Percentiles rank a stretch among this genome's conserved stretches.
Evolutionary conservation across 148 eudicot genomes (phyloP).

Genomic region (Silene uniflora): DNA sequence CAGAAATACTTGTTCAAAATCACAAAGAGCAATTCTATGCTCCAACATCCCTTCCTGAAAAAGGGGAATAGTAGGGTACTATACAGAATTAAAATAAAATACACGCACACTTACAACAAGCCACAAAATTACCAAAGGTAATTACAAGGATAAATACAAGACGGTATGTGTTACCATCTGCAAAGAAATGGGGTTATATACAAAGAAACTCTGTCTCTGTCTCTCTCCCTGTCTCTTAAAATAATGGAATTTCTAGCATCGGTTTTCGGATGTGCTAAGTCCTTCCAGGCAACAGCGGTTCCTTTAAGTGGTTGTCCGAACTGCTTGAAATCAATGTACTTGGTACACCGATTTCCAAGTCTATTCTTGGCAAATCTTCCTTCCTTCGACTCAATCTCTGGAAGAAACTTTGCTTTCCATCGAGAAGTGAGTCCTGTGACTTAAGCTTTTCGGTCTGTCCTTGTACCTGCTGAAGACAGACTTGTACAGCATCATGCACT

Average conservation of each 20-base stretch:
- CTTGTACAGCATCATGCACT: constrained; percentile 94
- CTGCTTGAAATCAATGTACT: constrained; percentile 29
- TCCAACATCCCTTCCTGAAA: too few species aligned
- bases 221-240: neutral
- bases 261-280: constrained; percentile 19
- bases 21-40: too few species aligned
- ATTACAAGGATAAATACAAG: constrained; percentile 7
- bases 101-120: neutral
- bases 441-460: constrained; percentile 37
- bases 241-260: constrained; percentile 15
- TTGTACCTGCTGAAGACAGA: constrained; percentile 79
- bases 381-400: constrained; percentile 44
- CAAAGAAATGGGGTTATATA: constrained; percentile 18
- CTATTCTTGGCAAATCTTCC: constrained; percentile 36
- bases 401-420: constrained; percentile 35
- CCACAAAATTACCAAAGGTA: neutral
- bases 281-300: constrained; percentile 60
- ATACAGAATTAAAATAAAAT: neutral
- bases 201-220: neutral
- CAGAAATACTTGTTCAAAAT: too few species aligned
- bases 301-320: constrained; percentile 44
- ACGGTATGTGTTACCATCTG: neutral
- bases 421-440: constrained; percentile 30
- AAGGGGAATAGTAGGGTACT: neutral
- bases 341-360: constrained; percentile 61